Evolutionary conservation across 805 yeast genomes (phyloP).

Genomic region (Cyberlindnera xylosilytica): DNA sequence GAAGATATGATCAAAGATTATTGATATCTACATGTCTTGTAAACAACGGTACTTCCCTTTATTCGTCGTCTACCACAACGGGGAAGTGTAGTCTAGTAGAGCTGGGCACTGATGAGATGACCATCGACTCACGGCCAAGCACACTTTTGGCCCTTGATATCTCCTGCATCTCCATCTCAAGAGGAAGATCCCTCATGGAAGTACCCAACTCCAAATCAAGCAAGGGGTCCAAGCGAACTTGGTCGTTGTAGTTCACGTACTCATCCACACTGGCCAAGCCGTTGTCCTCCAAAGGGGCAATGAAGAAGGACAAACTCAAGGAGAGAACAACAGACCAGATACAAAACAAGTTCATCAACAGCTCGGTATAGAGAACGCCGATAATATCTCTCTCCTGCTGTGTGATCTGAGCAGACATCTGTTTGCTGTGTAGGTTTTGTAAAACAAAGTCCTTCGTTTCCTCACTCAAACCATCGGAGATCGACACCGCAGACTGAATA

Average conservation of each 20-base stretch:
- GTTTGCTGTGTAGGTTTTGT: conserved; percentile 7
- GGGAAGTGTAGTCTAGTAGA: too few relatives aligned
- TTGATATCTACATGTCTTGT: too few relatives aligned
- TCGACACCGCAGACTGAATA: conserved; percentile 1
- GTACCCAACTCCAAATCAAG: neutral
- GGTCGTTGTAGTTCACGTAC: neutral
- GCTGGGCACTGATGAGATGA: too few relatives aligned
- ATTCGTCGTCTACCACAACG: too few relatives aligned
- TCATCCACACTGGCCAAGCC: conserved; percentile 11
- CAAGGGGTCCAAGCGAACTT: neutral
- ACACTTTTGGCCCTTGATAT: too few relatives aligned
- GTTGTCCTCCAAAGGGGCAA: conserved; percentile 4
- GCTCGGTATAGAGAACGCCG: conserved; percentile 6
- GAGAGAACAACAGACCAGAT: conserved; percentile 10
- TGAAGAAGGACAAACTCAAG: conserved; percentile 6
- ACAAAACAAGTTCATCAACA: conserved; percentile 11
- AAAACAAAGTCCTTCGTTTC: conserved; percentile 11
- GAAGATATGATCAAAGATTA: too few relatives aligned
- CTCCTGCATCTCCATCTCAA: too few relatives aligned
- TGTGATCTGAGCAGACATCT: conserved; percentile 1
- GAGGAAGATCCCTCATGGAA: neutral
- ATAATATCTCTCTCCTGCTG: conserved; percentile 3
- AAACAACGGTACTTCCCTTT: too few relatives aligned
- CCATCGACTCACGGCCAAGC: too few relatives aligned
- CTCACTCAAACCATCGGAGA: conserved; percentile 2